phyloP scores from a whole-genome alignment of 192 early-diverging fungal genomes.

The Glomus cerebriforme region DNA sequence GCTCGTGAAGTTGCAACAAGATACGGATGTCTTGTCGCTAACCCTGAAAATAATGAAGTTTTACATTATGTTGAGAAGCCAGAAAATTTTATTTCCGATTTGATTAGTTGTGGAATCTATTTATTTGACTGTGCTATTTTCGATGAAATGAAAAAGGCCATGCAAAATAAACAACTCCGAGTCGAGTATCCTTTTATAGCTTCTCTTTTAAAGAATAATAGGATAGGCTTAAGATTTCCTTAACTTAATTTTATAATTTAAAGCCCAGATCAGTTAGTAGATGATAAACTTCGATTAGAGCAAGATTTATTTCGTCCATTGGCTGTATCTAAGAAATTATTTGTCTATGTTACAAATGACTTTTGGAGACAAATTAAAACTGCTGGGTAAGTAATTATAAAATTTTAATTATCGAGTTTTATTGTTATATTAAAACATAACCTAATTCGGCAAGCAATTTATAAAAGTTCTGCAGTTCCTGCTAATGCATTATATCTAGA shows the following conservation, averaged over 20 bases:
- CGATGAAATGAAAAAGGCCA: slow-evolving; percentile 76
- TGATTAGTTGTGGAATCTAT: slow-evolving; percentile 95
- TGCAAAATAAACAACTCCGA: slow-evolving; percentile 60
- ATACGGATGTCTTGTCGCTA: slow-evolving; percentile 93
- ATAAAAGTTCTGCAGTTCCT: slow-evolving; percentile 79
- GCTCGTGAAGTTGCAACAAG: slow-evolving; percentile 75
- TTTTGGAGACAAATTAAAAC: slow-evolving; percentile 99
- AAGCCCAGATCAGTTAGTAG: slow-evolving; percentile 47
- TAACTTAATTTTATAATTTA: background rate
- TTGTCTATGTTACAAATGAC: slow-evolving; percentile 79
- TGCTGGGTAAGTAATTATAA: slow-evolving; percentile 57
- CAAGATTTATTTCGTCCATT: slow-evolving; percentile 89
- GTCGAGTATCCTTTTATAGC: slow-evolving; percentile 9
- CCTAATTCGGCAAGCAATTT: background rate
- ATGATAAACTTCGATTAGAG: slow-evolving; percentile 83
- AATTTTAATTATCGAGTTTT: background rate
- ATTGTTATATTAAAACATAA: background rate
- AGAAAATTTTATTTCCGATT: slow-evolving; percentile 90
- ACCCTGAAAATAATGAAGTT: slow-evolving; percentile 85
- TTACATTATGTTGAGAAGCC: slow-evolving; percentile 99
- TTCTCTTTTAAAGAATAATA: background rate
- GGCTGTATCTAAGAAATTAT: slow-evolving; percentile 82
- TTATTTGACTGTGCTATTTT: slow-evolving; percentile 91
- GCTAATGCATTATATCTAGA: slow-evolving; percentile 94
- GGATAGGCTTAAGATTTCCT: background rate